Evolutionary conservation across 768 basidiomycete genomes (phyloP).

Genomic region (Strobilomyces dryophilus): DNA sequence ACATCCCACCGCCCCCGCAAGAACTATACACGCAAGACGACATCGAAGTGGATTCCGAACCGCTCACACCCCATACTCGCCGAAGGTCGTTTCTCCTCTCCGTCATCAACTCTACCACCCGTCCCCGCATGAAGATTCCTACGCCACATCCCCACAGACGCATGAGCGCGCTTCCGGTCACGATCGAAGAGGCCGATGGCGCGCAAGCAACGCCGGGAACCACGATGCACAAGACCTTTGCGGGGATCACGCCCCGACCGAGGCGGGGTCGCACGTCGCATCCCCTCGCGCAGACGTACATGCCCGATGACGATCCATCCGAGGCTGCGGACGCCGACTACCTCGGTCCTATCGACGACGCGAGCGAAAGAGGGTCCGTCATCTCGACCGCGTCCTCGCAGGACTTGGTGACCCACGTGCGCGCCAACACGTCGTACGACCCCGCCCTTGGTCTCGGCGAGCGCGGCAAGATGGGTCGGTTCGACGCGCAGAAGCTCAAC

Average conservation of each 20-base stretch:
- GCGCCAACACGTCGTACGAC: constrained; percentile 87
- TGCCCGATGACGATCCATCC: constrained; percentile 34
- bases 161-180: constrained; percentile 60
- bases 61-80: constrained; percentile 65
- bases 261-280: constrained; percentile 53
- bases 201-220: constrained; percentile 30
- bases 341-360: constrained; percentile 37
- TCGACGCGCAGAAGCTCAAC: constrained; percentile 84
- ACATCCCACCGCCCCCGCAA: constrained; percentile 42
- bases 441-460: constrained; percentile 72
- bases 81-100: constrained; percentile 79
- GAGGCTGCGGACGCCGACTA: constrained; percentile 23
- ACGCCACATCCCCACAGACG: constrained; percentile 47
- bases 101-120: constrained; percentile 78
- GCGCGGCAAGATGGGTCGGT: constrained; percentile 66
- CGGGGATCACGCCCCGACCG: constrained; percentile 61
- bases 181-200: constrained; percentile 32
- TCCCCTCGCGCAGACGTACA: constrained; percentile 56
- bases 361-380: constrained; percentile 59
- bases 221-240: constrained; percentile 51
- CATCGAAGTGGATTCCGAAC: constrained; percentile 37
- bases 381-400: constrained; percentile 85
- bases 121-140: constrained; percentile 52
- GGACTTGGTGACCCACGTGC: constrained; percentile 73
- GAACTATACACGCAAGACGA: constrained; percentile 36